Conservation (phyloP, 768 basidiomycete species). For the Boletus rex-veris region DNA sequence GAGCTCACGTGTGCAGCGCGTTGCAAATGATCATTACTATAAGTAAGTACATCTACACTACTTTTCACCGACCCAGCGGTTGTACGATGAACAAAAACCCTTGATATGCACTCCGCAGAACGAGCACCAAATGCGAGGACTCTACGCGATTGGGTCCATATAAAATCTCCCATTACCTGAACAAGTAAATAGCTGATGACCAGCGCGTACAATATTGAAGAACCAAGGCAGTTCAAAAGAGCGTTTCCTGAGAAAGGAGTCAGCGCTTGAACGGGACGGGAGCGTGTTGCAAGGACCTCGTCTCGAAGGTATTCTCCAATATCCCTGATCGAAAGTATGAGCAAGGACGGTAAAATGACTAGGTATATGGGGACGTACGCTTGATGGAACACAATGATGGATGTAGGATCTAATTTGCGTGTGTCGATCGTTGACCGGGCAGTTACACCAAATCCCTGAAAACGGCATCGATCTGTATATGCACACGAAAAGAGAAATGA, state of each 20-base stretch:
- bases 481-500: neutral
- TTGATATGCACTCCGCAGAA: constrained; percentile 7
- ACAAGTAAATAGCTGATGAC: constrained; percentile 9
- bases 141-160: constrained; percentile 10
- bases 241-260: constrained; percentile 56
- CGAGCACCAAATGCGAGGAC: neutral
- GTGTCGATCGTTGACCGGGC: constrained; percentile 95
- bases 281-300: constrained; percentile 54
- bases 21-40: too few species aligned
- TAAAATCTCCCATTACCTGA: constrained; percentile 20
- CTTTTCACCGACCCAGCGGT: constrained; percentile 25
- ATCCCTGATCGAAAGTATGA: constrained; percentile 52
- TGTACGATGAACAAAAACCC: constrained; percentile 30
- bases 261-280: constrained; percentile 7
- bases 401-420: constrained; percentile 93
- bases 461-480: constrained; percentile 5
- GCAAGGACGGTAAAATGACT: neutral
- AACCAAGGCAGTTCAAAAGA: constrained; percentile 51
- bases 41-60: constrained; percentile 18
- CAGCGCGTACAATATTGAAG: neutral
- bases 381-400: constrained; percentile 98
- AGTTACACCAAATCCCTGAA: constrained; percentile 95
- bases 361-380: constrained; percentile 47
- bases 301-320: constrained; percentile 98
- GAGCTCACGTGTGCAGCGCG: neutral